phyloP scores from a whole-genome alignment of 495 filamentous ascomycete species.

The Podospora sp. region DNA sequence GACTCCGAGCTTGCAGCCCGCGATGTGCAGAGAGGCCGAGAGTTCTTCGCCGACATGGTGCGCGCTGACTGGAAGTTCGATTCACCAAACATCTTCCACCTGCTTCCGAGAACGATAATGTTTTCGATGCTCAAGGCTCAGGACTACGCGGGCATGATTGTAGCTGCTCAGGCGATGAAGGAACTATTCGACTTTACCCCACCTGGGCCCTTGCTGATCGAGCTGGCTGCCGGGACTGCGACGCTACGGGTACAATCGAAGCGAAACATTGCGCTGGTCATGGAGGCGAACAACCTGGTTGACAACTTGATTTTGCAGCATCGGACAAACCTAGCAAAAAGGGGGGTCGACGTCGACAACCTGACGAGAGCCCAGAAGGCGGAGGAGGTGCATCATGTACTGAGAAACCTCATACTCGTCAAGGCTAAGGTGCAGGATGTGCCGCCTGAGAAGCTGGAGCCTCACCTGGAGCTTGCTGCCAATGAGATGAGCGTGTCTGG shows the following conservation, averaged over 20 bases:
- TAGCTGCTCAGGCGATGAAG: constrained; percentile 60
- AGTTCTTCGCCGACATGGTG: constrained; percentile 65
- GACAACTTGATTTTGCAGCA: constrained; percentile 32
- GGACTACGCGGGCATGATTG: constrained; percentile 58
- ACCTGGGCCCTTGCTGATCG: constrained; percentile 44
- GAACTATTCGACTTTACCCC: constrained; percentile 56
- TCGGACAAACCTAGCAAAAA: constrained; percentile 19
- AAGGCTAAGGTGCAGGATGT: constrained; percentile 42
- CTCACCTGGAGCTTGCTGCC: constrained; percentile 48
- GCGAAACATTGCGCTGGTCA: constrained; percentile 36
- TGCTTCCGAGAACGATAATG: constrained; percentile 46
- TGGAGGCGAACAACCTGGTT: constrained; percentile 37
- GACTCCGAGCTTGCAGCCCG: constrained; percentile 43
- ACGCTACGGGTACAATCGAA: constrained; percentile 41
- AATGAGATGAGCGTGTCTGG: constrained; percentile 58
- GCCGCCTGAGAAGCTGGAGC: constrained; percentile 41
- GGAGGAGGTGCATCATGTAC: constrained; percentile 30
- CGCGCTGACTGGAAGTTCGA: constrained; percentile 39
- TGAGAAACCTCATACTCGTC: constrained; percentile 43
- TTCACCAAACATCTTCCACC: constrained; percentile 33
- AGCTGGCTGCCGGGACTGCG: constrained; percentile 42
- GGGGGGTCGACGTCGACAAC: constrained; percentile 27
- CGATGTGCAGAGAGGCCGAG: constrained; percentile 54
- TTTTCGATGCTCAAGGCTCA: constrained; percentile 48
- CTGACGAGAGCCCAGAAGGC: constrained; percentile 30